Evolutionary conservation across 2,329 filamentous ascomycete species (phyloP), one percentile per base, ranked within the genome.

Genomic region (Aspergillus sojae): DNA sequence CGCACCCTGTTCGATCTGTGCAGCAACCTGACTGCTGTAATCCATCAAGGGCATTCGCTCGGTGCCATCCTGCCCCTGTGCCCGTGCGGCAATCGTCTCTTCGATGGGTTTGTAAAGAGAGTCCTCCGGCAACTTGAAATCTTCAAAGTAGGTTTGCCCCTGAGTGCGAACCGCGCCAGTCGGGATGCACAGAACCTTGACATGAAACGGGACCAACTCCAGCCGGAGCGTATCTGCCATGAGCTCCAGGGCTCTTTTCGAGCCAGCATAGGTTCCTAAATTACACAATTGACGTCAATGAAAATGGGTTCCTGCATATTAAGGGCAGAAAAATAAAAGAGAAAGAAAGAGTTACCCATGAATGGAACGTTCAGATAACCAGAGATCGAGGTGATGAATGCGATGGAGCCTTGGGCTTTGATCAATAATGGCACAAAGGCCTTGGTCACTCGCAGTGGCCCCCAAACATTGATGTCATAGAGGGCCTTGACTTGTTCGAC

Each of bases 341-440:
- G 21, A 21, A 21, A 21, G 21, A 21, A 21, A 21, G 21, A 21
- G 21, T 21, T 21, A 23, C 70, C 72, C 54, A 76, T 73, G 56
- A 70, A 78, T 2, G 79, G 77, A 19, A 74, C 48, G 39, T 62
- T 60, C 7, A 68, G 30, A 58, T 66, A 48, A 5, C 63, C 67
- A 1, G 62, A 63, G 39, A 72, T 59, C 1, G 71, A 72, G 0
- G 66, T 68, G 41, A 70, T 69, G 28, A 69, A 71, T n/a, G 68
- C 69, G 14, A 74, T 60, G 19, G 65, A 63, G 2, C 66, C 71
- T 48, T 62, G 60, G 5, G 67, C 62, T 41, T 57, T 55, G 9
- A 74, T 71, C 2, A 77, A 28, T 16, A 75, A 56, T 2, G 67
- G 69, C 5, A 65, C 59, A 66, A 83, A 70, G 16, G 60, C 64